Evolutionary conservation across 768 basidiomycete species (phyloP).

Genomic region (Candolleomyces aberdarensis): DNA sequence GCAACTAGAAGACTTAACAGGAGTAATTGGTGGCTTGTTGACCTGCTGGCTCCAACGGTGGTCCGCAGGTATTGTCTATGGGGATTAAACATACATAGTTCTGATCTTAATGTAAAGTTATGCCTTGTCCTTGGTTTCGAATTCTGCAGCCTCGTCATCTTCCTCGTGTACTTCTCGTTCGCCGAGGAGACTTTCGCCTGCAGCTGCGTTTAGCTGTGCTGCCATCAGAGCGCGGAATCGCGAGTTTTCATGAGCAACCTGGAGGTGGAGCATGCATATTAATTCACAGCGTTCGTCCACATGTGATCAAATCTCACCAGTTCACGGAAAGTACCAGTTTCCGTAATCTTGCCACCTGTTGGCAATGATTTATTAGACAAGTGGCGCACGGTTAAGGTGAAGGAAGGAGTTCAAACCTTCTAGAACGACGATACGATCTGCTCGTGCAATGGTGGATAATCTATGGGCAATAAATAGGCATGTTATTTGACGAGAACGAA

Average conservation of each 20-base stretch:
- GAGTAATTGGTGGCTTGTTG: no score
- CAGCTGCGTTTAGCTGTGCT: constrained; percentile 68
- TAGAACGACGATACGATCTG: constrained; percentile 86
- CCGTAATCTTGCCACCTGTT: constrained; percentile 72
- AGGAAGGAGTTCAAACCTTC: constrained; percentile 51
- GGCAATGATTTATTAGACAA: neutral
- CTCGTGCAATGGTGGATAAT: constrained; percentile 85
- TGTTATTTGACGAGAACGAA: constrained; percentile 75
- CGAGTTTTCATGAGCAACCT: constrained; percentile 69
- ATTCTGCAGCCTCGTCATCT: constrained; percentile 11
- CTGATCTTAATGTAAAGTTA: neutral
- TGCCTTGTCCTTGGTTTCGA: constrained; percentile 2
- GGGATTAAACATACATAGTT: neutral
- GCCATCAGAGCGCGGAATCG: constrained; percentile 88
- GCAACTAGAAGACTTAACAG: no score
- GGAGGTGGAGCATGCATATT: neutral
- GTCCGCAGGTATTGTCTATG: neutral
- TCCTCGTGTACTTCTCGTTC: constrained; percentile 11
- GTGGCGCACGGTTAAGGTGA: neutral
- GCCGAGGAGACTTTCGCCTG: constrained; percentile 23
- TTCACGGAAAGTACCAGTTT: constrained; percentile 78
- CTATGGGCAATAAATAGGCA: constrained; percentile 90
- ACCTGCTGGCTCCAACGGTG: neutral
- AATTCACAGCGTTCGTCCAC: neutral
- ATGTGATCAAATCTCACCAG: constrained; percentile 44